Conservation (phyloP, 768 basidiomycete genomes). For the Pleurotus djamor region DNA sequence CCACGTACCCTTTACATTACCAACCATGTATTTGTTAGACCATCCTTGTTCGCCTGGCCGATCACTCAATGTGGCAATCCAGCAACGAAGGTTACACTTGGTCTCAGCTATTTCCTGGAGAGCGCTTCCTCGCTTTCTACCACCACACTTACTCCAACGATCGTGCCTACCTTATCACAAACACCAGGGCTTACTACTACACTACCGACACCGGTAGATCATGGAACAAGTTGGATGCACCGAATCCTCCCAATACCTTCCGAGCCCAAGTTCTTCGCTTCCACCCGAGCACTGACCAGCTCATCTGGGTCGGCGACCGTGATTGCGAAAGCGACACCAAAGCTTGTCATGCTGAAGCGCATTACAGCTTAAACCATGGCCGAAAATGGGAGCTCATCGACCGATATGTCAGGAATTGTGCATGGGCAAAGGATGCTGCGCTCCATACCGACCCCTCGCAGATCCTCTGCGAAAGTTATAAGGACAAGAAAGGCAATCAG, state of each 20-base stretch:
- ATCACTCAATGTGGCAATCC: constrained; percentile 89
- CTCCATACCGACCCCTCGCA: constrained; percentile 81
- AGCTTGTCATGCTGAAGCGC: constrained; percentile 73
- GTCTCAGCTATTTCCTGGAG: constrained; percentile 58
- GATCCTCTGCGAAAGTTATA: constrained; percentile 91
- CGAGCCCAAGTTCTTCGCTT: constrained; percentile 77
- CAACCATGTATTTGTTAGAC: constrained; percentile 44
- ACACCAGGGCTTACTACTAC: constrained; percentile 57
- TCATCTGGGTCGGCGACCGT: constrained; percentile 86
- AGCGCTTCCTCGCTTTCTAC: constrained; percentile 79
- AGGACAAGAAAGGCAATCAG: constrained; percentile 81
- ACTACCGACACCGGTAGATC: constrained; percentile 79
- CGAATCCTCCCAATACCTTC: constrained; percentile 78
- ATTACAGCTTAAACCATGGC: constrained; percentile 78
- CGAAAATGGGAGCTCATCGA: constrained; percentile 76
- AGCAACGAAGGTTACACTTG: constrained; percentile 94
- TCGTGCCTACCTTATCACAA: constrained; percentile 90
- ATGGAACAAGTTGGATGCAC: constrained; percentile 63
- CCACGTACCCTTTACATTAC: background rate
- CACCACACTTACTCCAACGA: constrained; percentile 80
- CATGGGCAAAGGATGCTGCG: constrained; percentile 83
- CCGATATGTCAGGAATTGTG: constrained; percentile 85
- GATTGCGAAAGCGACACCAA: constrained; percentile 48
- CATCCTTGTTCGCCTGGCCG: constrained; percentile 76
- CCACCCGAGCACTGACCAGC: constrained; percentile 79